Evolutionary conservation across 352 stramenopile species (phyloP).

Genomic region (Pythium aristosporum): DNA sequence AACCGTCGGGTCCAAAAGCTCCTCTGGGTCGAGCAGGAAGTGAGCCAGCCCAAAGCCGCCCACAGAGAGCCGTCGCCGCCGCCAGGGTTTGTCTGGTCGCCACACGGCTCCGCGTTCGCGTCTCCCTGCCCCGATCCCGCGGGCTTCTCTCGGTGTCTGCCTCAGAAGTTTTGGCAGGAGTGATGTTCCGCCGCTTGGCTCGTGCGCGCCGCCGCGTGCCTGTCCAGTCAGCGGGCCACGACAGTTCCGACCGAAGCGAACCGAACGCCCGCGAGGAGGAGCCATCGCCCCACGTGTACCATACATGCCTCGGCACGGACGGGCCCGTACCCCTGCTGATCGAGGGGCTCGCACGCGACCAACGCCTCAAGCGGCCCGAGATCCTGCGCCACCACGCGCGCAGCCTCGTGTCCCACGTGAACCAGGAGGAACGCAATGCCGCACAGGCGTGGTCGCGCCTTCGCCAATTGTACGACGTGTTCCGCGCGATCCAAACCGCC

Average conservation of each 20-base stretch:
- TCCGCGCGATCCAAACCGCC: conserved; percentile 37
- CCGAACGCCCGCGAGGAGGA: conserved; percentile 22
- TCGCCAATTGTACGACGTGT: conserved; percentile 59
- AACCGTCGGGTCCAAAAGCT: background rate
- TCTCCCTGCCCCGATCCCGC: background rate
- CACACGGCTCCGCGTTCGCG: conserved; percentile 4
- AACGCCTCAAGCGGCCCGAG: conserved; percentile 16
- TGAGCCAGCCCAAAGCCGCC: background rate
- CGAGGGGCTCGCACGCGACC: conserved; percentile 17
- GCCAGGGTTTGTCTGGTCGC: conserved; percentile 23
- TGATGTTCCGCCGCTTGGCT: conserved; percentile 64
- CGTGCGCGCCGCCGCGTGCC: conserved; percentile 59
- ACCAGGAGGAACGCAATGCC: conserved; percentile 49
- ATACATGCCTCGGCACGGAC: conserved; percentile 30
- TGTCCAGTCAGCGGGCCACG: conserved; percentile 54
- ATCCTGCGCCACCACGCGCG: conserved; percentile 18
- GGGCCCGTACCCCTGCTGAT: conserved; percentile 24
- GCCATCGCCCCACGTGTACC: conserved; percentile 43
- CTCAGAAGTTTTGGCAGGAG: background rate
- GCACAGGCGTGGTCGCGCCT: conserved; percentile 57
- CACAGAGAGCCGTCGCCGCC: conserved; percentile 3
- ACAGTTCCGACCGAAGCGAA: conserved; percentile 40
- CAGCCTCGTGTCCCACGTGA: conserved; percentile 25
- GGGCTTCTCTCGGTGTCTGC: conserved; percentile 1
- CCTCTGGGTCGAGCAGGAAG: background rate